phyloP scores from a whole-genome alignment of 1,139 yeast species.

The Nadsonia starkeyi-henricii region DNA sequence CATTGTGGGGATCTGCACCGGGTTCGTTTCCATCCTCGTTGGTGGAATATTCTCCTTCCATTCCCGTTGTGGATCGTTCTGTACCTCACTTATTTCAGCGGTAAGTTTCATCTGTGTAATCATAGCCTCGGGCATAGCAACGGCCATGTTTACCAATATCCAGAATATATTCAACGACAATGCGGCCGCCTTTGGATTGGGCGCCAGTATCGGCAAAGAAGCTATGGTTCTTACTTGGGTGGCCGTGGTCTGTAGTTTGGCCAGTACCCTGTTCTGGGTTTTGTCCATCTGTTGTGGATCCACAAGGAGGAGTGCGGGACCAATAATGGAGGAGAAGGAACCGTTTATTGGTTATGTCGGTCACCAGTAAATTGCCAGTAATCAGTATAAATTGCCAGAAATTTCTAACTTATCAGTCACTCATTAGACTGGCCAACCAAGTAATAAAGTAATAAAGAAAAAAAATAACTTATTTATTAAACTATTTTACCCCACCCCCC shows the following conservation, averaged over 20 bases:
- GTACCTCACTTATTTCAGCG: constrained; percentile 16
- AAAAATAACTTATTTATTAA: too few species aligned
- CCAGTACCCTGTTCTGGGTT: constrained; percentile 28
- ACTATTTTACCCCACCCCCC: too few species aligned
- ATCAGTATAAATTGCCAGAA: too few species aligned
- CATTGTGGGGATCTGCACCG: constrained; percentile 30
- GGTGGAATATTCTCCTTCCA: constrained; percentile 26
- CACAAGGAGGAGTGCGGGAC: constrained; percentile 14
- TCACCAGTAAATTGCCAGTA: too few species aligned
- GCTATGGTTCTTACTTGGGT: constrained; percentile 35
- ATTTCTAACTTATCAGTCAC: too few species aligned
- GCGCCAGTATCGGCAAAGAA: constrained; percentile 25
- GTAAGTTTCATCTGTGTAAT: constrained; percentile 18
- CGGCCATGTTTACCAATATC: constrained; percentile 30
- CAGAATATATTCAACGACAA: constrained; percentile 27
- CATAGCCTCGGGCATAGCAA: constrained; percentile 31
- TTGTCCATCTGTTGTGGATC: constrained; percentile 30
- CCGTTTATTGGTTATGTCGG: constrained; percentile 6
- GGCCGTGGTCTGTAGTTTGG: constrained; percentile 27
- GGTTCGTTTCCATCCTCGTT: constrained; percentile 28
- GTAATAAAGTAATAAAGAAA: too few species aligned
- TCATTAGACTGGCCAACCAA: too few species aligned
- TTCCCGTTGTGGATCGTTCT: constrained; percentile 25
- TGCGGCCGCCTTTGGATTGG: constrained; percentile 25
- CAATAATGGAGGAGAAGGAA: constrained; percentile 21